Base-by-base conservation (phyloP, 768 basidiomycete genomes). In the Strobilomyces confusus region DNA sequence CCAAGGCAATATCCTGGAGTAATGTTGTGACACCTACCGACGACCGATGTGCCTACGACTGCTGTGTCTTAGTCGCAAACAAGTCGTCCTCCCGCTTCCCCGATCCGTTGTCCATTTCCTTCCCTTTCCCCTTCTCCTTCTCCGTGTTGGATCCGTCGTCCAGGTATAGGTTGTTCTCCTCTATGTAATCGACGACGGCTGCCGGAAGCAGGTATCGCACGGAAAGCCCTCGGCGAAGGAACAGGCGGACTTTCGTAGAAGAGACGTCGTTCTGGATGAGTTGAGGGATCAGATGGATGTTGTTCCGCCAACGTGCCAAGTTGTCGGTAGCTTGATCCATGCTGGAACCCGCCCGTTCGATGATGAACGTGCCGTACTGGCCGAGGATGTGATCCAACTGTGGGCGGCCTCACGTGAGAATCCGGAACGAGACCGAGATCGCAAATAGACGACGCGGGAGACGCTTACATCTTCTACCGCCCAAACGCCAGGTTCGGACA, bases 401-500 rank as follows among this genome's bases (percentile, higher is more conserved):
- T 23, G 4, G 15, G 6, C 37, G 19, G 7, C 17, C 56, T 44
- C 36, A 51, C 29, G 41, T 51, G 52, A 67, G 55, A 22, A 50
- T 49, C 25, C 51, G 50, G 48, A 54, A 59, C 52, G 48, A 47
- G 44, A 48, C 43, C 14, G n/a, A n/a, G n/a, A n/a, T 48, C 38
- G 56, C n/a, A n/a, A 15, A 51, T 34, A n/a, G 36, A 54, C 11
- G 5, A 30, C 19, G 48, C 7, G 45, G 48, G 41, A 44, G 45
- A 55, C 41, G 80, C 92, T 67, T 72, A 95, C 94, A 79, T 99
- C 97, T 55, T 83, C 78, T 63, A 94, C 86, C 51, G 87, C 84
- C 97, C 97, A 99, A 34, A 99, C 95, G 17, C 97, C 95, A 25
- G 97, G 97, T 73, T 98, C 94, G 60, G 90, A 91, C 87, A 99